A percentile compares a stretch with the other conserved stretches of the same genome.
These are phyloP conservation scores for Cucumis variabilis DNA, from an alignment of 331 rosid species.

Conservation along the genomic window DNA sequence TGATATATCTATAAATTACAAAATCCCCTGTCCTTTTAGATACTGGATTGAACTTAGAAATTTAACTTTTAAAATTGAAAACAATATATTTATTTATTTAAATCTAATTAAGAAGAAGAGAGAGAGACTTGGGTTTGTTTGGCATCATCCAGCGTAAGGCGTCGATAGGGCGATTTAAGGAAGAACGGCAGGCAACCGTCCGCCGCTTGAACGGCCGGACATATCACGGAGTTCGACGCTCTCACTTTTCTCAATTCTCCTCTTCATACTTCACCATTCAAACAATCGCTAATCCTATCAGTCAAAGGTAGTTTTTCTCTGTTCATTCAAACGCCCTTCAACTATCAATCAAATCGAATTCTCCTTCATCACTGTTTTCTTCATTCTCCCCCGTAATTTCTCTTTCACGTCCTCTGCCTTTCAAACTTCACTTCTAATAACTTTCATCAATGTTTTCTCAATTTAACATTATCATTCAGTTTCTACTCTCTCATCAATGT, in stretches of 20 bases:
- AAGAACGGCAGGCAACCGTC: conserved; percentile 27
- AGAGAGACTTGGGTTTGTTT: not conserved
- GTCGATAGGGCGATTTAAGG: not conserved
- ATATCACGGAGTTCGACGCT: not conserved
- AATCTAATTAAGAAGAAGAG: not conserved
- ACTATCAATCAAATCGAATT: not conserved
- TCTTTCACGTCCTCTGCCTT: not conserved
- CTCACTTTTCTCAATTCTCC: not conserved
- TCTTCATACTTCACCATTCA: not conserved
- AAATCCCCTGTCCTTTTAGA: no score
- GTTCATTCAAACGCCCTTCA: not conserved
- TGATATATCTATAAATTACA: no score
- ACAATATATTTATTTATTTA: no score
- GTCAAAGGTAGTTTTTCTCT: not conserved
- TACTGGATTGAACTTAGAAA: no score
- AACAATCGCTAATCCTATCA: not conserved
- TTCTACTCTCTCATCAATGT: conserved; percentile 20
- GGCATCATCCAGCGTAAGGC: conserved; percentile 11
- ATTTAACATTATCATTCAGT: not conserved
- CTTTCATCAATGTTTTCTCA: not conserved
- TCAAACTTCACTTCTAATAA: not conserved
- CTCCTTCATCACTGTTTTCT: conserved; percentile 1
- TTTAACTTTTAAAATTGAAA: no score
- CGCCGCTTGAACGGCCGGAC: not conserved
- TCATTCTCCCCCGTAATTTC: not conserved